These are phyloP conservation scores for Gleditsia sinensis DNA, from an alignment of 306 rosid species.

Conservation along the genomic window DNA sequence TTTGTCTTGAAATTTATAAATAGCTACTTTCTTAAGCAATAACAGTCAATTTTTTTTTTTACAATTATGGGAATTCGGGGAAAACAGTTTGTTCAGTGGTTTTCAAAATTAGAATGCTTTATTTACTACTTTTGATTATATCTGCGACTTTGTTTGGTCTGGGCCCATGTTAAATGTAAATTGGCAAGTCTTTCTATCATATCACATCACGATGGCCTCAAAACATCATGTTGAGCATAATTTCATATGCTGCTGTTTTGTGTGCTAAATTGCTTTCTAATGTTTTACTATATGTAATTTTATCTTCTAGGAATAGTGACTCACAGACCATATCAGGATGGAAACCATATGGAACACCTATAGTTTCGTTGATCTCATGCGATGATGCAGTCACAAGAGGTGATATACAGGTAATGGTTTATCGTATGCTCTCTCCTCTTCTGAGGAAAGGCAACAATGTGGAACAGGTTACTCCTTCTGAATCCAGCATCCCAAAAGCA, in stretches of 20 bases:
- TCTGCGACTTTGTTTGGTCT: slow-evolving; percentile 9
- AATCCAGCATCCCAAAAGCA: slow-evolving; percentile 47
- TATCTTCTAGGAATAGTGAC: slow-evolving; percentile 57
- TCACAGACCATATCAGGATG: slow-evolving; percentile 72
- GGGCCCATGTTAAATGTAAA: neutral
- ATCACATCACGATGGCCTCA: neutral
- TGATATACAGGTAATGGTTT: slow-evolving; percentile 65
- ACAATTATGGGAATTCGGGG: neutral
- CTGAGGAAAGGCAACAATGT: slow-evolving; percentile 58
- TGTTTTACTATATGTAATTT: slow-evolving; percentile 11
- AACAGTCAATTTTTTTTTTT: neutral
- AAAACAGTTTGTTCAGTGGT: slow-evolving; percentile 19
- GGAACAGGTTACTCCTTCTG: slow-evolving; percentile 48
- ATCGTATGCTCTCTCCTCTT: slow-evolving; percentile 71
- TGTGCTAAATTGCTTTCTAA: slow-evolving; percentile 26
- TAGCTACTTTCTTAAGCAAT: neutral
- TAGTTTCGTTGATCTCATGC: slow-evolving; percentile 67
- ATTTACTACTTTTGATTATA: neutral
- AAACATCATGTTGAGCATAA: neutral
- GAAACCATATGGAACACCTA: slow-evolving; percentile 84
- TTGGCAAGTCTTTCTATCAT: neutral
- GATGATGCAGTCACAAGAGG: slow-evolving; percentile 70
- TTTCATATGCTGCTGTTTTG: neutral
- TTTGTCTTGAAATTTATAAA: slow-evolving; percentile 5
- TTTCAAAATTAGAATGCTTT: slow-evolving; percentile 2